Conservation (phyloP, 495 filamentous ascomycete species). For the Penicillium canariense region DNA sequence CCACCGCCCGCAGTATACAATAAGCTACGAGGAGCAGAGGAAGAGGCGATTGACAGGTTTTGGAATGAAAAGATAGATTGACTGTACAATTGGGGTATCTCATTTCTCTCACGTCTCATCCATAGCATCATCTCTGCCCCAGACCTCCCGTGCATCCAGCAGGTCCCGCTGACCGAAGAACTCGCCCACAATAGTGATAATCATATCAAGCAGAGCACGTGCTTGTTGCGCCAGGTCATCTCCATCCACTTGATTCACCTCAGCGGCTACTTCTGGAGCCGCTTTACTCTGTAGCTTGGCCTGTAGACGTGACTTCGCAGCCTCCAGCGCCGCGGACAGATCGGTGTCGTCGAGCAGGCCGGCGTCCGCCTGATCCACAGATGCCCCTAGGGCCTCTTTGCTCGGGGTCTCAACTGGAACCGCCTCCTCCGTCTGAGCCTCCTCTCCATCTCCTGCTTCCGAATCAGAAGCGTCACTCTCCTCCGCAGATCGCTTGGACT, state of each 20-base stretch:
- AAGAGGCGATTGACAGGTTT: too few species aligned
- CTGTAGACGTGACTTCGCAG: conserved; percentile 58
- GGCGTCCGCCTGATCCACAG: conserved; percentile 15
- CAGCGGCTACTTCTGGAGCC: conserved; percentile 1
- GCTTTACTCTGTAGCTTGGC: conserved; percentile 37
- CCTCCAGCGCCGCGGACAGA: conserved; percentile 43
- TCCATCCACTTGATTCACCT: not conserved
- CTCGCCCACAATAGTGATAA: conserved; percentile 85
- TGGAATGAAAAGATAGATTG: not conserved
- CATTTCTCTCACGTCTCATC: not conserved
- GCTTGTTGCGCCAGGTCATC: conserved; percentile 29
- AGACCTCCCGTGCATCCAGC: conserved; percentile 63
- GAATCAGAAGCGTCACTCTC: conserved; percentile 24
- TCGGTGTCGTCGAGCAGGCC: conserved; percentile 27
- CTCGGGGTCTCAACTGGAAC: conserved; percentile 8
- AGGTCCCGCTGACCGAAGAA: conserved; percentile 89
- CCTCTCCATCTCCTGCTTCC: conserved; percentile 24
- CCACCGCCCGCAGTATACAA: not conserved
- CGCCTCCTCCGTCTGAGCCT: not conserved
- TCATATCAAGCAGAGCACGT: conserved; percentile 75
- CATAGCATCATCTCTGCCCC: conserved; percentile 21
- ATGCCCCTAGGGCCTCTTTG: conserved; percentile 2
- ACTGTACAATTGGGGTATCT: conserved; percentile 19
- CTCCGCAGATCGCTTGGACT: conserved; percentile 21
- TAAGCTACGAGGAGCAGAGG: not conserved